phyloP scores from a whole-genome alignment of 345 rosid genomes.

The Lepidium didymum region DNA sequence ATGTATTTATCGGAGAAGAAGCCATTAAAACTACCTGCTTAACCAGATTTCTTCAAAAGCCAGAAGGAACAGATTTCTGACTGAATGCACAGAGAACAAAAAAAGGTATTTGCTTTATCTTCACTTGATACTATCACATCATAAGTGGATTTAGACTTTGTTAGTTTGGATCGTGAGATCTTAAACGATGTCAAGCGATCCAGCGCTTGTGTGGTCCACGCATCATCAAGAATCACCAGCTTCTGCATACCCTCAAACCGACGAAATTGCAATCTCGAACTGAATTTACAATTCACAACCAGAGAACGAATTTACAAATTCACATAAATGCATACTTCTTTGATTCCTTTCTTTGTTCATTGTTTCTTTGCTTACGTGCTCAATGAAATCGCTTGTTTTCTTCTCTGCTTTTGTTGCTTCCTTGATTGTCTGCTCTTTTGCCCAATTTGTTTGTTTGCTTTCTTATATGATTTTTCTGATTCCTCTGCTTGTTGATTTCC shows the following conservation, averaged over 20 bases:
- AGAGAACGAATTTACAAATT: too few species aligned
- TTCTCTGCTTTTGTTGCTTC: too few species aligned
- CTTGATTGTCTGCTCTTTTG: too few species aligned
- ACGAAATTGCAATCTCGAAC: constrained; percentile 31
- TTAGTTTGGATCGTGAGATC: constrained; percentile 68
- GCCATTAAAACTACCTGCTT: constrained; percentile 46
- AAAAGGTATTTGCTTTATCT: constrained; percentile 55
- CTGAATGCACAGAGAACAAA: constrained; percentile 81
- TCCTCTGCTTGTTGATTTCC: too few species aligned
- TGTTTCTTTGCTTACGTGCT: too few species aligned
- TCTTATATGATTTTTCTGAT: too few species aligned
- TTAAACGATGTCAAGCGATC: constrained; percentile 46
- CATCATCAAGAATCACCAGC: constrained; percentile 78
- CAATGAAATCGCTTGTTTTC: too few species aligned
- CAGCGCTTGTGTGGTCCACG: constrained; percentile 60
- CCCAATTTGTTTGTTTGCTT: too few species aligned
- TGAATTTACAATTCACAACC: constrained; percentile 32
- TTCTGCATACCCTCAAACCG: constrained; percentile 27
- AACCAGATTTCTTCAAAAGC: constrained; percentile 43
- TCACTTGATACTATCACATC: constrained; percentile 54
- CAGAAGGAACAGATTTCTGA: constrained; percentile 48
- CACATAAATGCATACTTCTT: too few species aligned
- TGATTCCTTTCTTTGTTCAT: too few species aligned
- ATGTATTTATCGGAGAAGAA: not conserved
- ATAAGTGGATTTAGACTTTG: constrained; percentile 31